Evolutionary conservation across 2,329 filamentous ascomycete species (phyloP).

Genomic region (Neobulgaria alba): DNA sequence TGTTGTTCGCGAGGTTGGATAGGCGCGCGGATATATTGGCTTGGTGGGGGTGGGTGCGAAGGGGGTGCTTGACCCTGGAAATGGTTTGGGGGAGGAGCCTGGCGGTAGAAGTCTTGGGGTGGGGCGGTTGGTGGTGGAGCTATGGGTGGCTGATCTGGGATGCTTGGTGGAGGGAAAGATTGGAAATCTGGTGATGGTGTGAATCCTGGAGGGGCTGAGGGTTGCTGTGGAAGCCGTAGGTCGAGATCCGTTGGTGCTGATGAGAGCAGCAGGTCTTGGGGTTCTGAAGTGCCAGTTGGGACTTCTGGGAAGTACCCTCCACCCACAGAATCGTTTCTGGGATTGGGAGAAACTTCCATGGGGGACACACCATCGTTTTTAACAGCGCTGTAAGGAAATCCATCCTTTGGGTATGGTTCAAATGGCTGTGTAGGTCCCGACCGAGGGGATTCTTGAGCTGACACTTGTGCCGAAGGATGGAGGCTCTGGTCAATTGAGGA

Average conservation of each 20-base stretch:
- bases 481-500: constrained; percentile 41
- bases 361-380: constrained; percentile 41
- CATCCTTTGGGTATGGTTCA: constrained; percentile 29
- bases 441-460: constrained; percentile 17
- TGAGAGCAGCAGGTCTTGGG: constrained; percentile 20
- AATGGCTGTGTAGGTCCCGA: constrained; percentile 20
- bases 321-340: constrained; percentile 40
- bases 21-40: no score
- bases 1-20: constrained; percentile 4
- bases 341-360: constrained; percentile 35
- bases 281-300: constrained; percentile 26
- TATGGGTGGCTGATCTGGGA: constrained; percentile 8
- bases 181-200: constrained; percentile 20
- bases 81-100: constrained; percentile 13
- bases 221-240: constrained; percentile 22
- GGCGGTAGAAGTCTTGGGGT: constrained; percentile 12
- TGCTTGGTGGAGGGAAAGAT: constrained; percentile 25
- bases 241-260: constrained; percentile 18
- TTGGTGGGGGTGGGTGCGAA: constrained; percentile 11
- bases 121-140: background rate
- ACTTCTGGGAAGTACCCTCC: constrained; percentile 51
- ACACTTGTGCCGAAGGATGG: constrained; percentile 32
- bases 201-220: constrained; percentile 19
- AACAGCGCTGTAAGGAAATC: constrained; percentile 25
- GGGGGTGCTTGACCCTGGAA: constrained; percentile 8